Base-by-base conservation (phyloP, 331 rosid genomes). In the Acacia concinna region DNA sequence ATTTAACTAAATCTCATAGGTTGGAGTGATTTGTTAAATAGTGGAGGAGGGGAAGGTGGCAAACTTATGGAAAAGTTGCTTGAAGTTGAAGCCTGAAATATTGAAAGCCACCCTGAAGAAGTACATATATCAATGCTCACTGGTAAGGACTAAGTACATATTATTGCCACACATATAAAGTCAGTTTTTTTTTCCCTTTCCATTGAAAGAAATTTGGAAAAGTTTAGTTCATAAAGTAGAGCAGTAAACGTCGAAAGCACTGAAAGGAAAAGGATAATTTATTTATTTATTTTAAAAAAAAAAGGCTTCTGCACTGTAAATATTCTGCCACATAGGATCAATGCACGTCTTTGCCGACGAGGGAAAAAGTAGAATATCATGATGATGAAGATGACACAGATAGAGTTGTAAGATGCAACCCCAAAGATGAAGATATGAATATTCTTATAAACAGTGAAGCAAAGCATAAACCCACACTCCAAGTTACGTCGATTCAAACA, bases 401-500 rank as follows among this genome's bases (percentile, higher is more conserved):
- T 6, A 27, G 56, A 70, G 59, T 70, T 44, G 59, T 70, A 69
- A 69, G 74, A 43, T 69, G 23, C 18, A 63, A 20, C 31, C 91
- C 86, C 78, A 62, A 74, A 60, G 63, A 72, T 79, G 83, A 90
- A 88, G 94, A 80, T 80, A 84, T 83, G 84, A 86, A 88, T 80
- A 86, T 79, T 84, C 87, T 79, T 38, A 64, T 47, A 54, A 76
- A 76, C 68, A 70, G 77, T 71, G 63, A 94, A 88, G 97, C 88
- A 91, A 94, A 88, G 97, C 70, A 94, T 90, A 86, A 86, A 86
- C 73, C 77, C 46, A 68, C 35, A 65, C 59, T 65, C 70, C 83
- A 90, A 81, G 84, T 76, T 64, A 67, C 6, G 75, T 44, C 80
- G 46, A 44, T 77, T 68, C 82, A 40, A 64, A 77, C n/a, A 60